phyloP scores from a whole-genome alignment of 352 stramenopile genomes.

The Peronospora destructor region DNA sequence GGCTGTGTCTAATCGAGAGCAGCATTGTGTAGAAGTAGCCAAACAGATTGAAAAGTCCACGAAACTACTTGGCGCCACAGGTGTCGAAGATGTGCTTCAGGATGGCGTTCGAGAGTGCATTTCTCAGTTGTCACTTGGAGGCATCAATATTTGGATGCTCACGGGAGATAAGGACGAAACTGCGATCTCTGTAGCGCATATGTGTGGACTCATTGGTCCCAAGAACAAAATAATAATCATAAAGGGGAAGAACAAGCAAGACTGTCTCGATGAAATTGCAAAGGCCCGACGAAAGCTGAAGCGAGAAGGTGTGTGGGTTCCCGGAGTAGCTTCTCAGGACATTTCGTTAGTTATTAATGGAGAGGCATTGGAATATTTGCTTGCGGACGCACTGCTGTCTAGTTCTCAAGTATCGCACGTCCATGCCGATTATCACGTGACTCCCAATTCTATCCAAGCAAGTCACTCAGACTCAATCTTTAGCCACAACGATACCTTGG shows the following conservation, averaged over 20 bases:
- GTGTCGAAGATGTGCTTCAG: constrained; percentile 96
- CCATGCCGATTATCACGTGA: constrained; percentile 18
- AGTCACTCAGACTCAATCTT: constrained; percentile 5
- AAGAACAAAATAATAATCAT: constrained; percentile 81
- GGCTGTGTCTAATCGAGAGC: constrained; percentile 53
- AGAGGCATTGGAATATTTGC: constrained; percentile 65
- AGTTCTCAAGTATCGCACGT: constrained; percentile 15
- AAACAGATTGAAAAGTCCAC: constrained; percentile 76
- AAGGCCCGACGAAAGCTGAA: constrained; percentile 71
- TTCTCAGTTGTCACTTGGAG: constrained; percentile 89
- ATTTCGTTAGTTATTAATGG: constrained; percentile 82
- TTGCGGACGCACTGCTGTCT: constrained; percentile 34
- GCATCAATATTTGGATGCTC: constrained; percentile 99
- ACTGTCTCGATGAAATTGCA: constrained; percentile 76
- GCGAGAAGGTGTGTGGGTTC: constrained; percentile 69
- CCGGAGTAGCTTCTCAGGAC: constrained; percentile 58
- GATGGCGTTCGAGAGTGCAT: constrained; percentile 95
- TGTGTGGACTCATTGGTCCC: constrained; percentile 87
- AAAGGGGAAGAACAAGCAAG: constrained; percentile 70
- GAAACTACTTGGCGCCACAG: constrained; percentile 91
- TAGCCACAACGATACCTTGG: constrained; percentile 4
- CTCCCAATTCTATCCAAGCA: constrained; percentile 5
- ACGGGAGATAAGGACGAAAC: constrained; percentile 99
- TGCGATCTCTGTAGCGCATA: constrained; percentile 97
- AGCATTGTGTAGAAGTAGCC: constrained; percentile 59